Evolutionary conservation across 176 grass and related monocot genomes (phyloP).

Genomic region (Phyllostachys edulis): DNA sequence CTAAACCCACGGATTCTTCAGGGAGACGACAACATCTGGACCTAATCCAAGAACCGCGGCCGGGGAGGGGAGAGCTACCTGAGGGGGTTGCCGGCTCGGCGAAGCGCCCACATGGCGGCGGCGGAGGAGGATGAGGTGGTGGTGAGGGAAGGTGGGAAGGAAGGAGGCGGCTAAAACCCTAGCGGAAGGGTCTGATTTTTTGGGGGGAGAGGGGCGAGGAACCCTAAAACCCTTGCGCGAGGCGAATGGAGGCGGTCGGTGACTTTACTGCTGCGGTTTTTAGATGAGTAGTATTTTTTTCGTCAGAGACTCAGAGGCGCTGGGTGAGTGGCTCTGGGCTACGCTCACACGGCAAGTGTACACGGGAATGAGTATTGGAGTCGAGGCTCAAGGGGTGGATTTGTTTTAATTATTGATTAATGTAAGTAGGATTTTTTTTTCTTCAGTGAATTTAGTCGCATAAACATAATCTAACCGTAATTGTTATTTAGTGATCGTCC

Average conservation of each 20-base stretch:
- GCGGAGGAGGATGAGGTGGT: background rate
- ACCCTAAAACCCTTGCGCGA: slow-evolving; percentile 39
- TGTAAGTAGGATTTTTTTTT: too few species aligned
- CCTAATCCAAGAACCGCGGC: background rate
- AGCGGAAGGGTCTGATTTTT: slow-evolving; percentile 1
- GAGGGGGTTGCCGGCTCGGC: slow-evolving; percentile 45
- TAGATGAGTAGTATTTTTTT: background rate
- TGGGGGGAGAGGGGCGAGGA: background rate
- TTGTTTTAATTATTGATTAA: background rate
- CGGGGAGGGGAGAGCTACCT: slow-evolving; percentile 37
- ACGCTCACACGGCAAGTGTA: background rate
- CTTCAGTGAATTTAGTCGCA: too few species aligned
- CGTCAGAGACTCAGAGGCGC: too few species aligned
- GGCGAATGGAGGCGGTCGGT: background rate
- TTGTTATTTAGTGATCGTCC: too few species aligned
- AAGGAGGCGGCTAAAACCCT: slow-evolving; percentile 53
- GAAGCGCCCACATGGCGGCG: slow-evolving; percentile 62
- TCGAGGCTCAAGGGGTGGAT: background rate
- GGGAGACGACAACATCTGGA: background rate
- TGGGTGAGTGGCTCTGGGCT: background rate
- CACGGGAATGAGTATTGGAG: background rate
- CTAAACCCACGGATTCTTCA: background rate
- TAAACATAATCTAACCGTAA: too few species aligned
- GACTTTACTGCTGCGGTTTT: background rate
- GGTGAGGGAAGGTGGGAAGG: background rate